phyloP scores from a whole-genome alignment of 306 rosid genomes.

The Canavalia gladiata region DNA sequence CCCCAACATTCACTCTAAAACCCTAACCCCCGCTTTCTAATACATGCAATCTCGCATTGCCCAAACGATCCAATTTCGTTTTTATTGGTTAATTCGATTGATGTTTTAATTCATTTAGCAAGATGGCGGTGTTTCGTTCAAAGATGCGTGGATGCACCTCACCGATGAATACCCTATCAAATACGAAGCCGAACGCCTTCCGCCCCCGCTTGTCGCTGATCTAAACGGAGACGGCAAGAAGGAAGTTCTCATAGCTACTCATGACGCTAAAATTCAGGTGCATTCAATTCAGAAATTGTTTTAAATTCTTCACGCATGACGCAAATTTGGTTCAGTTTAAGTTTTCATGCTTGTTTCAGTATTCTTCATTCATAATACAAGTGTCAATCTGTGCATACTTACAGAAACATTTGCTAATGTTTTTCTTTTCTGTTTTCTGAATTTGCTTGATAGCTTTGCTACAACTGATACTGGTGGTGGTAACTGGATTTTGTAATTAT shows the following conservation, averaged over 20 bases:
- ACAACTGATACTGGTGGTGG: constrained; percentile 15
- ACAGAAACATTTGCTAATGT: not conserved
- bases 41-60: not conserved
- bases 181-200: constrained; percentile 94
- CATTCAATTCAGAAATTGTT: constrained; percentile 3
- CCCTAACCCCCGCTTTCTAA: constrained; percentile 34
- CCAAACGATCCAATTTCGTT: not conserved
- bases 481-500: constrained; percentile 30
- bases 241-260: constrained; percentile 90
- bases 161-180: constrained; percentile 92
- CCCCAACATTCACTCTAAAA: constrained; percentile 9
- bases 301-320: not conserved
- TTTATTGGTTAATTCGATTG: constrained; percentile 16
- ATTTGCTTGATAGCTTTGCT: constrained; percentile 38
- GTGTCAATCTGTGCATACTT: not conserved
- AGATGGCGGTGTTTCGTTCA: constrained; percentile 92
- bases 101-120: constrained; percentile 63
- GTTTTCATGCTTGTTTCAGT: constrained; percentile 19
- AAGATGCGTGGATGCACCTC: constrained; percentile 97
- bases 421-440: not conserved
- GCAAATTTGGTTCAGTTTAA: not conserved
- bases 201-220: constrained; percentile 92
- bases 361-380: constrained; percentile 24
- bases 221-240: constrained; percentile 97
- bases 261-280: constrained; percentile 97